Conservation (phyloP, 345 rosid species). For the Noccaea bulbosa region DNA sequence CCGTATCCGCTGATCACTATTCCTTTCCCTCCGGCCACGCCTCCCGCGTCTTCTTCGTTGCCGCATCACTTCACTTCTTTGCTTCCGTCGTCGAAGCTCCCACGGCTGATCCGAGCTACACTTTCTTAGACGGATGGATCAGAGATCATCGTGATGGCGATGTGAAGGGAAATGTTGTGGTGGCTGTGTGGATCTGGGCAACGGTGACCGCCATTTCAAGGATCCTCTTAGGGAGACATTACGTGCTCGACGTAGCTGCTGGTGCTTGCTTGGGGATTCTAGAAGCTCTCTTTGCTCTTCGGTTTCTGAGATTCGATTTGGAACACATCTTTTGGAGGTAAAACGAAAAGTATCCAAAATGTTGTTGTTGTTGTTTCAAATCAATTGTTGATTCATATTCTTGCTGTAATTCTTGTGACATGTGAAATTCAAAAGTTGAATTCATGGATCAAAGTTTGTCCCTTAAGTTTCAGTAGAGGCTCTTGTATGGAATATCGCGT, state of each 20-base stretch:
- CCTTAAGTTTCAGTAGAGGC: slow-evolving; percentile 5
- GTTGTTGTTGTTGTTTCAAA: background rate
- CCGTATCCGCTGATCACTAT: slow-evolving; percentile 69
- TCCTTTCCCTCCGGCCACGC: slow-evolving; percentile 98
- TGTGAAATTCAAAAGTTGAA: background rate
- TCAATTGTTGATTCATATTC: slow-evolving; percentile 6
- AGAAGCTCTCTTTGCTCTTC: slow-evolving; percentile 61
- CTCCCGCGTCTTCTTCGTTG: slow-evolving; percentile 76
- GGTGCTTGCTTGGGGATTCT: slow-evolving; percentile 68
- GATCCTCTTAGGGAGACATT: slow-evolving; percentile 86
- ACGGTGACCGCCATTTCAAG: slow-evolving; percentile 64
- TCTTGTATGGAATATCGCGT: slow-evolving; percentile 20
- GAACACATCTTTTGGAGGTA: slow-evolving; percentile 37
- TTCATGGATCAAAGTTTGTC: slow-evolving; percentile 25
- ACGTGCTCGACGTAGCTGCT: slow-evolving; percentile 64
- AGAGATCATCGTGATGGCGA: slow-evolving; percentile 31
- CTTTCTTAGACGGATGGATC: slow-evolving; percentile 41
- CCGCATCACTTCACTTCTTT: slow-evolving; percentile 58
- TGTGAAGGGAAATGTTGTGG: slow-evolving; percentile 39
- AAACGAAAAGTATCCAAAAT: background rate
- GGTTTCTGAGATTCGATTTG: slow-evolving; percentile 51
- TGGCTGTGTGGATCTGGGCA: slow-evolving; percentile 70
- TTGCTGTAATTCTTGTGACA: slow-evolving; percentile 20
- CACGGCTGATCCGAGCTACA: background rate
- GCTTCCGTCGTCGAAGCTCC: slow-evolving; percentile 15